Evolutionary conservation across 805 yeast species (phyloP), one percentile per base, ranked within the genome.

Genomic region (Cyberlindnera mycetangii): DNA sequence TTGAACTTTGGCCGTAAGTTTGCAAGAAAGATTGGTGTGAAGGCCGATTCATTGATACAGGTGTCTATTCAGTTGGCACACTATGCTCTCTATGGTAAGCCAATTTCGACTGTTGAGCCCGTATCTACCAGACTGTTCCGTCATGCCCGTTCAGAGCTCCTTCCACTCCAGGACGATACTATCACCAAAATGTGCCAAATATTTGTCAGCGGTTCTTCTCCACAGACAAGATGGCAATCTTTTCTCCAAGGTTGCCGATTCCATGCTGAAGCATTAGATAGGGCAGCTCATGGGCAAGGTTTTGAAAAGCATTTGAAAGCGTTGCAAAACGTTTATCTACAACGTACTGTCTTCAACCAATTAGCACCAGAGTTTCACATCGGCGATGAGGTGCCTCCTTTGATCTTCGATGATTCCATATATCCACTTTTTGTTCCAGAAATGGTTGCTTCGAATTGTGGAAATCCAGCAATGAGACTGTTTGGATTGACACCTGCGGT

Each of bases 401-500:
- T 72, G 34, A 52, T 78, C 7, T 77, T 77, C 55, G 76, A 76
- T 50, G 61, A 64, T 36, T 41, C 63, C 12, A 50, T 68, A 7
- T 50, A 48, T 7, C 71, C 72, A 22, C 54, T 70, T 30, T 68
- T 67, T 33, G 64, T 64, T 8, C 74, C 75, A 3, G 75, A 71
- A 43, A 54, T 71, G 42, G 55, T 70, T 35, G 72, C 88, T 3
- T 79, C 89, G 25, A 89, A 89, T 64, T 89, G 97, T 68, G 97
- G 97, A 17, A 89, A 89, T 61, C 89, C 95, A 10, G 88, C 97
- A 1, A 75, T 89, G 57, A 81, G 83, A 42, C 69, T 86, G 27
- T 89, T 89, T 68, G 97, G 97, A 2, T 81, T 89, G 47, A 92
- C 96, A 0, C 97, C 97, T 2, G 93, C 90, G 1, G 74, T 81